Percentiles rank a stretch among this genome's conserved stretches.
These are phyloP conservation scores for Leccinum uliginosum DNA, from an alignment of 768 basidiomycete genomes.

Conservation along the genomic window DNA sequence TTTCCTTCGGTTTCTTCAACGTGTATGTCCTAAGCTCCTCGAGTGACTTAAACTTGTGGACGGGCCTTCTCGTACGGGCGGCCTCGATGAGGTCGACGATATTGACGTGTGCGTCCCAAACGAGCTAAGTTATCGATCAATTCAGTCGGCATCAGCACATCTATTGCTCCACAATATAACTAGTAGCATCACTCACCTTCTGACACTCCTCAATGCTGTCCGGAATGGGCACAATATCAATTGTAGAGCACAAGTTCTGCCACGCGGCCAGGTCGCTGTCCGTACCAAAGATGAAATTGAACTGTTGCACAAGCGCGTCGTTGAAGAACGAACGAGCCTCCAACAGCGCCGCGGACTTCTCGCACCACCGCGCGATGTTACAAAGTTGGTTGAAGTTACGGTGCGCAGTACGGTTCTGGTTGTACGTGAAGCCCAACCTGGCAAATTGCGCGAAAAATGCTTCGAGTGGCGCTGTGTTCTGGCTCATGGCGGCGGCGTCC, in stretches of 20 bases:
- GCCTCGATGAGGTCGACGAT: slow-evolving; percentile 29
- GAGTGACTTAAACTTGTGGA: slow-evolving; percentile 20
- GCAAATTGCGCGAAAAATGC: slow-evolving; percentile 22
- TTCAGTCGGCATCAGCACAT: neutral
- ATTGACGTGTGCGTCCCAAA: slow-evolving; percentile 28
- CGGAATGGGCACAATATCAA: slow-evolving; percentile 15
- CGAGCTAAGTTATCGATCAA: slow-evolving; percentile 8
- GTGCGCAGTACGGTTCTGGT: slow-evolving; percentile 8
- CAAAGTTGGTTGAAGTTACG: slow-evolving; percentile 19
- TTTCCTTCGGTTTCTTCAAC: neutral
- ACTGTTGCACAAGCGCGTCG: slow-evolving; percentile 23
- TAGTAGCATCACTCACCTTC: slow-evolving; percentile 8
- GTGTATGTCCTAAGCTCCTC: slow-evolving; percentile 24
- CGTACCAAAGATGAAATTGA: slow-evolving; percentile 22
- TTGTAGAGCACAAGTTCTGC: slow-evolving; percentile 17
- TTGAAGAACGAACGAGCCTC: slow-evolving; percentile 5
- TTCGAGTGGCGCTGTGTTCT: slow-evolving; percentile 19
- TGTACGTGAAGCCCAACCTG: slow-evolving; percentile 14
- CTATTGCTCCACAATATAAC: neutral
- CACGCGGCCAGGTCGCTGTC: slow-evolving; percentile 17
- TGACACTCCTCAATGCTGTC: slow-evolving; percentile 14
- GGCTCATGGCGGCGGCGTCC: slow-evolving; percentile 1
- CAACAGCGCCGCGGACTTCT: neutral
- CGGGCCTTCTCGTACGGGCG: slow-evolving; percentile 3
- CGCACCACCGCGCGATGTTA: neutral